phyloP scores from a whole-genome alignment of 495 filamentous ascomycete species.

The Penicillium ucsense region DNA sequence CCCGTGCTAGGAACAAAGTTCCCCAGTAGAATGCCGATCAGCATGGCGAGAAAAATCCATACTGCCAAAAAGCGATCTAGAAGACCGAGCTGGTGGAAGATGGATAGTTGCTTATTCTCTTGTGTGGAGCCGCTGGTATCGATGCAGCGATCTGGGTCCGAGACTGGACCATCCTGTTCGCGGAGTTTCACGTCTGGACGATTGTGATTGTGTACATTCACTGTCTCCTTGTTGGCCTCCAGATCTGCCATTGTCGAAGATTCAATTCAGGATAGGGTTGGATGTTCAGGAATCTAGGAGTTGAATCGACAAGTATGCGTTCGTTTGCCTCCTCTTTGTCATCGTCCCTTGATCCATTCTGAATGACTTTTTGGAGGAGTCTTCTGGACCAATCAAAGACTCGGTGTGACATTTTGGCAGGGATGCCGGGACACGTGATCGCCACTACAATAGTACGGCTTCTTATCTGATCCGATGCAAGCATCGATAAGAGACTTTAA shows the following conservation, averaged over 20 bases:
- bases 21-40: conserved; percentile 67
- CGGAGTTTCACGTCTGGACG: background rate
- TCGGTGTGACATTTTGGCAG: background rate
- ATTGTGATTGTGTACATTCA: background rate
- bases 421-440: background rate
- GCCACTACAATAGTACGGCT: background rate
- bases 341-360: background rate
- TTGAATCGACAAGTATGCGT: background rate
- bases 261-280: too few species aligned
- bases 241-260: background rate
- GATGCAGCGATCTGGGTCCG: background rate
- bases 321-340: background rate
- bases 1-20: conserved; percentile 61
- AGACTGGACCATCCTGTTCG: background rate
- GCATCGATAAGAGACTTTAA: too few species aligned
- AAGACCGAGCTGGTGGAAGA: conserved; percentile 48
- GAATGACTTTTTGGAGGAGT: background rate
- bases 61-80: conserved; percentile 69
- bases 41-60: conserved; percentile 83
- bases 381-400: background rate
- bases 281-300: too few species aligned
- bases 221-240: background rate
- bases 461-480: too few species aligned
- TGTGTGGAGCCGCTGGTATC: background rate
- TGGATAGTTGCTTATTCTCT: conserved; percentile 4